These are phyloP conservation scores for Posidonia australis DNA, from an alignment of 106 monocot genomes.

Conservation along the genomic window DNA sequence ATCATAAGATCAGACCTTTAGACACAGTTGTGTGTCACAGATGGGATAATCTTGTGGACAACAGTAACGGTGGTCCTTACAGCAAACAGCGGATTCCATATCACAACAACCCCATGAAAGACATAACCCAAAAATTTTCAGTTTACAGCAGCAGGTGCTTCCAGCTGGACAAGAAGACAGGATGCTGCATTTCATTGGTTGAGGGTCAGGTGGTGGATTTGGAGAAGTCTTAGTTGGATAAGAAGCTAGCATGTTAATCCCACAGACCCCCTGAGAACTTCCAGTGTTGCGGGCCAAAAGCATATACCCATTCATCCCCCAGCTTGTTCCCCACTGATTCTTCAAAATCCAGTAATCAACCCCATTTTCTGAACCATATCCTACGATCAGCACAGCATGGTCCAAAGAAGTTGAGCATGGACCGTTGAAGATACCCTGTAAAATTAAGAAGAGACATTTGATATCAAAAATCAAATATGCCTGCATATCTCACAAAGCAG, in stretches of 20 bases:
- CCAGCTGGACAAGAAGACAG: slow-evolving; percentile 58
- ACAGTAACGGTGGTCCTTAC: slow-evolving; percentile 65
- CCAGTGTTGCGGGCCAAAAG: slow-evolving; percentile 65
- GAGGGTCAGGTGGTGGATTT: slow-evolving; percentile 72
- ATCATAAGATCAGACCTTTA: slow-evolving; percentile 37
- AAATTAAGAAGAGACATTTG: neutral
- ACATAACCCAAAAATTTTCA: slow-evolving; percentile 63
- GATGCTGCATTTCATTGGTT: slow-evolving; percentile 74
- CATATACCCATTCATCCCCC: slow-evolving; percentile 94
- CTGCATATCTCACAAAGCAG: neutral
- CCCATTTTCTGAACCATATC: slow-evolving; percentile 82
- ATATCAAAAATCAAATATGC: neutral
- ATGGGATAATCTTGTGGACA: slow-evolving; percentile 82
- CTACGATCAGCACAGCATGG: slow-evolving; percentile 94
- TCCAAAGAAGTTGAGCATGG: slow-evolving; percentile 90
- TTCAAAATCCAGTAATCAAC: slow-evolving; percentile 93
- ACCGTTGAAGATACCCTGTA: slow-evolving; percentile 82
- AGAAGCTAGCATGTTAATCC: slow-evolving; percentile 83
- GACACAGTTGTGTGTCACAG: slow-evolving; percentile 46
- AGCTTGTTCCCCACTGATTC: slow-evolving; percentile 92
- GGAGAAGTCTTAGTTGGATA: slow-evolving; percentile 79
- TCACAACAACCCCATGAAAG: slow-evolving; percentile 91
- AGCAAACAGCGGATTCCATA: slow-evolving; percentile 77
- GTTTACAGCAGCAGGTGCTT: slow-evolving; percentile 76
- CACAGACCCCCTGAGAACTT: slow-evolving; percentile 60